A percentile compares a stretch with the other conserved stretches of the same genome.
Evolutionary conservation across 805 yeast species (phyloP).

Genomic region (Dipodascopsis tothii): DNA sequence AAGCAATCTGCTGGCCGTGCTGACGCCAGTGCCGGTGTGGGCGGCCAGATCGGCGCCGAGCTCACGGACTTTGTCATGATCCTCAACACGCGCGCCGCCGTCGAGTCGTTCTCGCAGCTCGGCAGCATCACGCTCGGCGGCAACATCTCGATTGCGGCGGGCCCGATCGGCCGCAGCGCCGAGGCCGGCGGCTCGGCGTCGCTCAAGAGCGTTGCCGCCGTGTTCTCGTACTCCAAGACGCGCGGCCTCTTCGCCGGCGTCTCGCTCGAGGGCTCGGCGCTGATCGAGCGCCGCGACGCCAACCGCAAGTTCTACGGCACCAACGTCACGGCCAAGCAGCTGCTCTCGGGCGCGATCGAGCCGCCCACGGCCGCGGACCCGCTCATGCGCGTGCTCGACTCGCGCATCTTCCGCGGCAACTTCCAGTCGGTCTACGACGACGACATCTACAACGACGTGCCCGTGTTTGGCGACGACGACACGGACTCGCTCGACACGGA

Average conservation of each 20-base stretch:
- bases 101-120: constrained; percentile 83
- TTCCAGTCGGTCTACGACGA: constrained; percentile 50
- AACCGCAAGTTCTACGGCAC: constrained; percentile 90
- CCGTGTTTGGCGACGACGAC: constrained; percentile 38
- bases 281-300: constrained; percentile 95
- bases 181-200: constrained; percentile 97
- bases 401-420: constrained; percentile 65
- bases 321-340: constrained; percentile 77
- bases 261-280: constrained; percentile 91
- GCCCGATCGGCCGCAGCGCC: constrained; percentile 94
- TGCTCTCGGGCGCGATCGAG: constrained; percentile 79
- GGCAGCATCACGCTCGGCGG: constrained; percentile 95
- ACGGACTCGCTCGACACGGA: constrained; percentile 10
- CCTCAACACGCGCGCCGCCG: constrained; percentile 79
- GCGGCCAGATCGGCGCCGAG: constrained; percentile 96
- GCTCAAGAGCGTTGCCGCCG: constrained; percentile 75
- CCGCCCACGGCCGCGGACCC: constrained; percentile 89
- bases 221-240: constrained; percentile 88
- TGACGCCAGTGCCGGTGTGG: constrained; percentile 71
- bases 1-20: background rate
- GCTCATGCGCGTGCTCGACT: constrained; percentile 74
- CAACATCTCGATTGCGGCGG: constrained; percentile 91
- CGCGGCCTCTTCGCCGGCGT: constrained; percentile 97
- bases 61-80: constrained; percentile 93
- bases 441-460: constrained; percentile 70